Base-by-base conservation (phyloP, 768 basidiomycete species). In the Boletus vermiculosoides region DNA sequence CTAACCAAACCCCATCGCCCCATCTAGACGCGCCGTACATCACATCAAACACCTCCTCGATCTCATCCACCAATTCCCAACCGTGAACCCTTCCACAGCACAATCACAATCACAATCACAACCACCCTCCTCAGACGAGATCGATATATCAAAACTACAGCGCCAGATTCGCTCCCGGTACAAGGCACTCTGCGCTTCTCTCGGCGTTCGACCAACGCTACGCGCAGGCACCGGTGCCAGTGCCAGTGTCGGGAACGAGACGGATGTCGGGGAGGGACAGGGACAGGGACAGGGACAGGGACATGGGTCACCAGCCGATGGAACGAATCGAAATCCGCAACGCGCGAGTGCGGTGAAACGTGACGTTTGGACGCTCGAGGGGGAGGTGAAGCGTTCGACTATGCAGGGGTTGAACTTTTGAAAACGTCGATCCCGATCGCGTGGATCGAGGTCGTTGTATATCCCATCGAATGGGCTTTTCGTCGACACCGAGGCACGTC, bases 81-180 rank as follows among this genome's bases (percentile, higher is more conserved):
- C 75, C 23, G 72, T 77, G 50, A 97, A 98, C 70, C 90, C 91
- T 31, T 82, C 84, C 4, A 8, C 23, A 15, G 12, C 22, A 69
- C 77, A 0, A 68, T 73, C 23, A 10, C 56, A n/a, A 9, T n/a
- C 40, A 25, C 25, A n/a, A n/a, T n/a, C n/a, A n/a, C n/a, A n/a
- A n/a, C n/a, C n/a, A 25, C 25, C 25, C 25, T 25, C 6, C n/a
- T 4, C 4, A 4, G 55, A 65, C 36, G 84, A 86, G 23, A 47
- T 87, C 16, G 94, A 97, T 70, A 82, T 96, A 45, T 73, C 85
- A 10, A 84, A 83, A 54, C 81, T 94, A 28, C 84, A 96, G 60
- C 82, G 86, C 28, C 85, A 91, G 59, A 94, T 98, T 57, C 83
- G 92, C 41, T 91, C 94, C 1, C 82, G 90, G 60, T 97, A 98